phyloP scores from a whole-genome alignment of 192 early-diverging fungal genomes.

The Glomus cerebriforme region DNA sequence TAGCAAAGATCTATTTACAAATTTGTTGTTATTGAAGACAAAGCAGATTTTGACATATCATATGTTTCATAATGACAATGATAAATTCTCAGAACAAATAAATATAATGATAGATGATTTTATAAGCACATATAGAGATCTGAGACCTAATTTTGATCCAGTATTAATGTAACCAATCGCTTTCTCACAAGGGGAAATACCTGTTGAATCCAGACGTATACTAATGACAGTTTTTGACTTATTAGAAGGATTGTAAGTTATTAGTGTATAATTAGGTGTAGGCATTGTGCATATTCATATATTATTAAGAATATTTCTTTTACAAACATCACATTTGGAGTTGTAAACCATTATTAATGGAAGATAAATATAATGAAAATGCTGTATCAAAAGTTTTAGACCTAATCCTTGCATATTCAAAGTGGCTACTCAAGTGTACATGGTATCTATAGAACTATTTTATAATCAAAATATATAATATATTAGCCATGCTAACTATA shows the following conservation, averaged over 20 bases:
- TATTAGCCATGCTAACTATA: too few relatives aligned
- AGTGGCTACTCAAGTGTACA: not conserved
- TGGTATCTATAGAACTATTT: not conserved
- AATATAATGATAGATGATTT: slow-evolving; percentile 16
- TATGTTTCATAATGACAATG: slow-evolving; percentile 17
- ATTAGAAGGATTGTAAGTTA: not conserved
- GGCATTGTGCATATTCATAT: not conserved
- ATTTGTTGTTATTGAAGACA: slow-evolving; percentile 6
- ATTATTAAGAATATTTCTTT: not conserved
- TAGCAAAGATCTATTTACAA: slow-evolving; percentile 3
- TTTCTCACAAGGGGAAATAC: not conserved
- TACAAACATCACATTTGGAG: not conserved
- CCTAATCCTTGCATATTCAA: not conserved
- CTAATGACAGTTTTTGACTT: not conserved
- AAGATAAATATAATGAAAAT: slow-evolving; percentile 16
- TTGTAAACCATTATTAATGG: not conserved
- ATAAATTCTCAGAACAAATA: slow-evolving; percentile 8
- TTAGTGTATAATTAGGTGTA: not conserved
- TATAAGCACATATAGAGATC: not conserved
- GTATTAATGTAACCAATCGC: not conserved
- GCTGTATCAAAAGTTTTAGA: slow-evolving; percentile 8
- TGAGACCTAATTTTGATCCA: not conserved
- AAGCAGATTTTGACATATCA: slow-evolving; percentile 3
- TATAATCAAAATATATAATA: too few relatives aligned
- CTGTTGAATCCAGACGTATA: not conserved